These are phyloP conservation scores for Mycena citricolor DNA, from an alignment of 1,284 basidiomycete species.

Conservation along the genomic window DNA sequence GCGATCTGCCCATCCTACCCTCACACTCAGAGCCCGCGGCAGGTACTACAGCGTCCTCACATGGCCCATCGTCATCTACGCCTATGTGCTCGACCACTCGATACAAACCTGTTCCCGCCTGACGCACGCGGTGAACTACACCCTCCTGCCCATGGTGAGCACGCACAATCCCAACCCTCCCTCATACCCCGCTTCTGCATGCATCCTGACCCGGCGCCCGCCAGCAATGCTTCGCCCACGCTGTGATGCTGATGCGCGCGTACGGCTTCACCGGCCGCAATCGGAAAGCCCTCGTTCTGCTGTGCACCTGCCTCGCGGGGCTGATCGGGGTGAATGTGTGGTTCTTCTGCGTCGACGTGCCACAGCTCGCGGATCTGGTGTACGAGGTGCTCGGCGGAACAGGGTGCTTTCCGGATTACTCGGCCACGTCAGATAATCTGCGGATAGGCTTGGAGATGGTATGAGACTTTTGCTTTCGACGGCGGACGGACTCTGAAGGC, in stretches of 20 bases:
- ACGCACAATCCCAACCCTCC: too few species aligned
- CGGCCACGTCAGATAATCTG: conserved; percentile 27
- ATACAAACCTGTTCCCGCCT: conserved; percentile 10
- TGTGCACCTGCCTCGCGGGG: conserved; percentile 31
- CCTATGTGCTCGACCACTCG: conserved; percentile 15
- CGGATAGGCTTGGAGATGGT: conserved; percentile 36
- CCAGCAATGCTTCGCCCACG: neutral
- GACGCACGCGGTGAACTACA: conserved; percentile 7
- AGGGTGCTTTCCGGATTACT: conserved; percentile 42
- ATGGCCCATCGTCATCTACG: conserved; percentile 18
- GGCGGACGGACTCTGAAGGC: neutral
- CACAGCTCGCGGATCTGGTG: conserved; percentile 23
- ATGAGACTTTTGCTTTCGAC: conserved; percentile 18
- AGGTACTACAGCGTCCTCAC: conserved; percentile 17
- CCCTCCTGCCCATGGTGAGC: conserved; percentile 20
- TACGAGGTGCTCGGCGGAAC: conserved; percentile 27
- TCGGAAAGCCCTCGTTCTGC: conserved; percentile 29
- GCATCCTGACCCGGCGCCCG: neutral
- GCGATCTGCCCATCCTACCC: too few species aligned
- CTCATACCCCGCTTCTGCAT: neutral
- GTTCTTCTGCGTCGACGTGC: conserved; percentile 33
- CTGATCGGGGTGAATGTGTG: conserved; percentile 35
- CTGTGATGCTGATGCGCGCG: conserved; percentile 21
- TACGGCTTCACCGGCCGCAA: conserved; percentile 23
- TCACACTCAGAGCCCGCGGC: too few species aligned